Conservation (phyloP, 495 filamentous ascomycete genomes). For the Hyaloscypha finlandica region DNA sequence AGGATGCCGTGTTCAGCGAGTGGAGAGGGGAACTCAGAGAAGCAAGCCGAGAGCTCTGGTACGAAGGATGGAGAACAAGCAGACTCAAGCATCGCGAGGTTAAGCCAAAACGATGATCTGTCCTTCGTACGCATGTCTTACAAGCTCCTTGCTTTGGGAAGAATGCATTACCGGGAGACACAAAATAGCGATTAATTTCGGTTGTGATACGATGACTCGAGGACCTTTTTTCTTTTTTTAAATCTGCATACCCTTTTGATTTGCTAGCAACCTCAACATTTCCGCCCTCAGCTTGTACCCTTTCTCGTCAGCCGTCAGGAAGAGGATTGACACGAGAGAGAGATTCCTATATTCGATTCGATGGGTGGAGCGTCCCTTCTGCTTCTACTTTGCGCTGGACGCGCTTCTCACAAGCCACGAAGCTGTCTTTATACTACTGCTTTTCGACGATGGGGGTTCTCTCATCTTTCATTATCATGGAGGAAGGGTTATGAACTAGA, state of each 20-base stretch:
- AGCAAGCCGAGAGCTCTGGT: slow-evolving; percentile 90
- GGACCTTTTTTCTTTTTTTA: slow-evolving; percentile 19
- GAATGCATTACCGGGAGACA: slow-evolving; percentile 16
- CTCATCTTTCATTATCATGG: background rate
- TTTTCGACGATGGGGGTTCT: slow-evolving; percentile 1
- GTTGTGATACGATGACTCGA: slow-evolving; percentile 13
- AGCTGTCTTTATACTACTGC: background rate
- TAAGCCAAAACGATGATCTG: slow-evolving; percentile 29
- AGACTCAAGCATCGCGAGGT: slow-evolving; percentile 44
- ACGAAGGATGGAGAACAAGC: slow-evolving; percentile 90
- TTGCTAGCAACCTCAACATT: slow-evolving; percentile 6
- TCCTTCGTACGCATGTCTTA: slow-evolving; percentile 6
- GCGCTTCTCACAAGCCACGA: slow-evolving; percentile 2
- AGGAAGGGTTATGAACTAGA: background rate
- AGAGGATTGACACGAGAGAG: background rate
- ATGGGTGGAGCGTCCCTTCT: background rate
- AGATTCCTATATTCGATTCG: slow-evolving; percentile 13
- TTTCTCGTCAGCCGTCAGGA: background rate
- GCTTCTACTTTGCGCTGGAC: slow-evolving; percentile 12
- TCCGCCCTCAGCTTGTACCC: background rate
- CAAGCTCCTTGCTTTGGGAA: slow-evolving; percentile 7
- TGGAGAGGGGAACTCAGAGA: slow-evolving; percentile 92
- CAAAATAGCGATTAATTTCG: slow-evolving; percentile 28
- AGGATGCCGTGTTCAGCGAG: slow-evolving; percentile 89
- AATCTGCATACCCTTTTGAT: slow-evolving; percentile 26